A percentile compares a stretch with the other conserved stretches of the same genome.
Evolutionary conservation across 2,329 filamentous ascomycete genomes (phyloP).

Genomic region (Pseudogymnoascus sp.): DNA sequence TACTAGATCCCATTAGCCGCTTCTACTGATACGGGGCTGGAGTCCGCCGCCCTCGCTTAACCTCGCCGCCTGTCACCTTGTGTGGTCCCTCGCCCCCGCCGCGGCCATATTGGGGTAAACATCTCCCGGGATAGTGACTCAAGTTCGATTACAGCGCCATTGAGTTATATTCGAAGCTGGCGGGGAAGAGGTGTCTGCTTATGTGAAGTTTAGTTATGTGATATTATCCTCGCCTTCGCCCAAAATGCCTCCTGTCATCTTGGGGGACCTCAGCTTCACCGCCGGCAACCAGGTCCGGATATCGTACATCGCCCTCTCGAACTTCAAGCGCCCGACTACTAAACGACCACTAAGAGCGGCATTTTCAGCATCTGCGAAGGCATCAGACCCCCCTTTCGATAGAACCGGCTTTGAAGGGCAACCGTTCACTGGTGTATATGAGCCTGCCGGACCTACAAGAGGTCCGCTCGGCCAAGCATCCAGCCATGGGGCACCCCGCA

Average conservation of each 20-base stretch:
- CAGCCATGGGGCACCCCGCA: slow-evolving; percentile 51
- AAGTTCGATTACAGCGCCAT: neutral
- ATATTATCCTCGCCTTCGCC: neutral
- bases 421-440: slow-evolving; percentile 55
- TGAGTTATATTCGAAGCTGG: neutral
- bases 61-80: neutral
- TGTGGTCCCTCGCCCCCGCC: neutral
- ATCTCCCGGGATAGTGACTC: neutral
- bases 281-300: slow-evolving; percentile 30
- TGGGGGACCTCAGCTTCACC: slow-evolving; percentile 21
- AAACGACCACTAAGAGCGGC: neutral
- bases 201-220: neutral
- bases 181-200: neutral
- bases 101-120: neutral
- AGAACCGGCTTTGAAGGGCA: slow-evolving; percentile 56
- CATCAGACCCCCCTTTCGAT: slow-evolving; percentile 27
- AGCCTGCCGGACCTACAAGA: slow-evolving; percentile 50
- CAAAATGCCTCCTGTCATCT: slow-evolving; percentile 16
- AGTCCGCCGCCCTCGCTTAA: slow-evolving; percentile 1
- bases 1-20: neutral
- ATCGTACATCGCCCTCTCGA: slow-evolving; percentile 32
- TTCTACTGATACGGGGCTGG: neutral
- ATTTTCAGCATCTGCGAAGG: slow-evolving; percentile 29
- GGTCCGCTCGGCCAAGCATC: slow-evolving; percentile 47
- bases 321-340: slow-evolving; percentile 21